Conservation (phyloP, 164 flowering plant species). For the Platanus orientalis region DNA sequence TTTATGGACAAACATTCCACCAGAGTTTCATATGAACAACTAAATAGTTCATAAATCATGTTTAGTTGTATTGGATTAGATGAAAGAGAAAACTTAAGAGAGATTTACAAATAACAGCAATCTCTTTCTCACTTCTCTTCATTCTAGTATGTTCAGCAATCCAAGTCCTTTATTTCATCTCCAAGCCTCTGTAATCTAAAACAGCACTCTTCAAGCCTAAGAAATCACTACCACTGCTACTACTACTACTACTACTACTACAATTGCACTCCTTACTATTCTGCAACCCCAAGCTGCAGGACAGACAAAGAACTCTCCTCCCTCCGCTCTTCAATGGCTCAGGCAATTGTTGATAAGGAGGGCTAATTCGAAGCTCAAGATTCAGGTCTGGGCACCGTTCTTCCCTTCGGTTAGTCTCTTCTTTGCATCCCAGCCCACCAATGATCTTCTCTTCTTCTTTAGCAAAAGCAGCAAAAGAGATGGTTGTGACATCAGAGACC, state of each 20-base stretch:
- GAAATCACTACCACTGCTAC: conserved; percentile 42
- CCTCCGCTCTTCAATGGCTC: conserved; percentile 32
- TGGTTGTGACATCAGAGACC: conserved; percentile 32
- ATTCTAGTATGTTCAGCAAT: neutral
- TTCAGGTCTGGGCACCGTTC: conserved; percentile 70
- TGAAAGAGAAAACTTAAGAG: conserved; percentile 12
- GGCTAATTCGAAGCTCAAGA: conserved; percentile 83
- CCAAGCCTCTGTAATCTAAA: conserved; percentile 74
- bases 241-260: conserved; percentile 12
- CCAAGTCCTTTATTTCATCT: conserved; percentile 51
- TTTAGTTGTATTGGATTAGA: conserved; percentile 9
- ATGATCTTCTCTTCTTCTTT: conserved; percentile 27
- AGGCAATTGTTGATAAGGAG: conserved; percentile 33
- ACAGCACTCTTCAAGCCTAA: conserved; percentile 52
- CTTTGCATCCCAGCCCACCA: conserved; percentile 20
- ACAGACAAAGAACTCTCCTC: conserved; percentile 40
- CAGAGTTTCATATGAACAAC: conserved; percentile 1
- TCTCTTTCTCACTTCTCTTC: conserved; percentile 7
- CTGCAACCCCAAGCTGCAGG: conserved; percentile 66
- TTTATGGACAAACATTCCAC: neutral
- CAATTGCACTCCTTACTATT: conserved; percentile 65
- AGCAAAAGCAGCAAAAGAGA: conserved; percentile 30
- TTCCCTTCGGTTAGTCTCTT: conserved; percentile 9
- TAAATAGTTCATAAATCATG: neutral
- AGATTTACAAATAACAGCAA: conserved; percentile 15